A percentile compares a stretch with the other conserved stretches of the same genome.
These are phyloP conservation scores for Trichoderma sp. DNA, from an alignment of 2,329 filamentous ascomycete species.

Conservation along the genomic window DNA sequence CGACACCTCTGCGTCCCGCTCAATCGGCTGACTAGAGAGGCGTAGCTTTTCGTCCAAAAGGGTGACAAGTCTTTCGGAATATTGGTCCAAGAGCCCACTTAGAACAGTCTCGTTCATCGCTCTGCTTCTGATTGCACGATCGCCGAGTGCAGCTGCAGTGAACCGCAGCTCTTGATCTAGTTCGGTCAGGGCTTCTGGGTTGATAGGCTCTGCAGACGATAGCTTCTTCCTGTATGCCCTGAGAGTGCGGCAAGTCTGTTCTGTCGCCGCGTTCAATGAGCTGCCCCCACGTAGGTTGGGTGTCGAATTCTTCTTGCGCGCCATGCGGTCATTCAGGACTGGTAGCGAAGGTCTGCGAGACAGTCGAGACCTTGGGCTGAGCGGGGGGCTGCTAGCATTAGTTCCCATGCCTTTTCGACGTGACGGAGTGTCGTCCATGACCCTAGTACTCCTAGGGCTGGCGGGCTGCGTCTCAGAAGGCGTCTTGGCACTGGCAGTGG, in stretches of 20 bases:
- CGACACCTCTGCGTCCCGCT: slow-evolving; percentile 36
- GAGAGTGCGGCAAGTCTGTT: slow-evolving; percentile 64
- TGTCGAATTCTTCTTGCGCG: slow-evolving; percentile 53
- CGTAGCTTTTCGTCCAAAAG: slow-evolving; percentile 72
- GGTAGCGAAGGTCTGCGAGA: slow-evolving; percentile 58
- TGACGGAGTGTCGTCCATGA: slow-evolving; percentile 51
- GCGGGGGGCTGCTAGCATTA: slow-evolving; percentile 51
- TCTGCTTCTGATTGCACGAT: slow-evolving; percentile 56
- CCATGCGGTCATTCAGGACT: slow-evolving; percentile 44
- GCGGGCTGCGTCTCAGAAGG: slow-evolving; percentile 43
- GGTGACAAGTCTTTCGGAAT: slow-evolving; percentile 70
- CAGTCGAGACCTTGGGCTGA: slow-evolving; percentile 51
- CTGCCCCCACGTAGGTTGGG: slow-evolving; percentile 54
- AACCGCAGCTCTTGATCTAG: slow-evolving; percentile 66
- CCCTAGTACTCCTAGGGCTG: slow-evolving; percentile 44
- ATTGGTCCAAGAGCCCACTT: slow-evolving; percentile 70
- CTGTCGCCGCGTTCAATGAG: slow-evolving; percentile 62
- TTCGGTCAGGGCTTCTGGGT: slow-evolving; percentile 60
- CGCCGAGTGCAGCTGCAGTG: slow-evolving; percentile 62
- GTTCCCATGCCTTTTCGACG: slow-evolving; percentile 49
- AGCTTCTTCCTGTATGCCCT: slow-evolving; percentile 66
- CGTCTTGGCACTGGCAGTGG: slow-evolving; percentile 40
- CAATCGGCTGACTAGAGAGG: slow-evolving; percentile 44
- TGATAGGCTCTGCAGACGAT: slow-evolving; percentile 56
- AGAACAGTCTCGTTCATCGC: slow-evolving; percentile 60